phyloP scores from a whole-genome alignment of 257 asterid genomes.

The Petrea volubilis region DNA sequence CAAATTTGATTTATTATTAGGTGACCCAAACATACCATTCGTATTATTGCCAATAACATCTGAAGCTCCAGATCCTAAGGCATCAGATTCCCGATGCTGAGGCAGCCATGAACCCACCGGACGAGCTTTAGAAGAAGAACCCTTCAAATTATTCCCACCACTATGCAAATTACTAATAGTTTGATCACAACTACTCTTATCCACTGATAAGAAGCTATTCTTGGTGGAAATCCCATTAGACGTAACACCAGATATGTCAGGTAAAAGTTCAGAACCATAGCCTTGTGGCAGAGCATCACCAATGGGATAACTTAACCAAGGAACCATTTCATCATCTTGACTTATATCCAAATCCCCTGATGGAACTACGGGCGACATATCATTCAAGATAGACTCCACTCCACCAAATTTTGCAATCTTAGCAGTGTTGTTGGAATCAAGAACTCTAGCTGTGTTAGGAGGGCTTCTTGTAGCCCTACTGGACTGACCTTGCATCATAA shows the following conservation, averaged over 20 bases:
- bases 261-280: constrained; percentile 54
- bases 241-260: constrained; percentile 68
- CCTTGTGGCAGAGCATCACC: constrained; percentile 52
- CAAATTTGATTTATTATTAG: constrained; percentile 39
- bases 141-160: constrained; percentile 37
- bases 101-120: constrained; percentile 38
- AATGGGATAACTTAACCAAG: constrained; percentile 65
- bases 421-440: constrained; percentile 38
- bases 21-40: constrained; percentile 23
- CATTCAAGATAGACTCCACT: constrained; percentile 45
- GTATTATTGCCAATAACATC: constrained; percentile 37
- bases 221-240: constrained; percentile 47
- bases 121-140: constrained; percentile 38
- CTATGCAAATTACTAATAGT: constrained; percentile 31
- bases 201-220: constrained; percentile 38
- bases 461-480: constrained; percentile 42
- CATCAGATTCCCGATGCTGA: constrained; percentile 46
- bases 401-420: constrained; percentile 52
- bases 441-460: constrained; percentile 24
- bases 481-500: constrained; percentile 76
- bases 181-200: constrained; percentile 41
- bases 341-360: constrained; percentile 51
- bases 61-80: constrained; percentile 52
- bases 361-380: constrained; percentile 55
- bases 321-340: constrained; percentile 73